Evolutionary conservation across 768 basidiomycete genomes (phyloP), one percentile per base, ranked within the genome.

Genomic region (Leccinum ochraceum): DNA sequence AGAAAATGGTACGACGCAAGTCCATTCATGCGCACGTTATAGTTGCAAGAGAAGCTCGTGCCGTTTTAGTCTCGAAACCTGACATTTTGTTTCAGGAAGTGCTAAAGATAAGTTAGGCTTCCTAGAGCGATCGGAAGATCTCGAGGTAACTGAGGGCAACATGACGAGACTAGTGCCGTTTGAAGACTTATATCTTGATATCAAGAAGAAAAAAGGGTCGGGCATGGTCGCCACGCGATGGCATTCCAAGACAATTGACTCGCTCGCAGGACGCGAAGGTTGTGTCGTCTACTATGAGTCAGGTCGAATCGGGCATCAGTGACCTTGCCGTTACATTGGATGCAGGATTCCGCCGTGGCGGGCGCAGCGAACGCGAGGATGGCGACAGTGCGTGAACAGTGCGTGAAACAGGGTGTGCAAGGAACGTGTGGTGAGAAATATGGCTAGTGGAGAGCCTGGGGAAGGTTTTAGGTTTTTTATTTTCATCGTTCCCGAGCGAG

Each of bases 291-390:
- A 32, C 10, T 30, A 10, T 32, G 9, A 32, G 34, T 36, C 52
- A 59, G 16, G 8, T 53, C 36, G 36, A 14, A 37, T 14, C 13
- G 8, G 58, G 20, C 7, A 1, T n/a, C 30, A 6, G 7, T 42
- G 11, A 58, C 34, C 42, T 46, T 17, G 5, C 30, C 58, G 11
- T 5, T n/a, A 30, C 57, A 58, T 3, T 6, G 17, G 16, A 30
- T 37, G 20, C 57, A 58, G 20, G 10, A 51, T 16, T 30, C 16
- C 0, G 53, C 46, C 26, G 53, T 37, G 11, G 28, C 36, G 32
- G 34, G 44, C 20, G 32, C 42, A n/a, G 30, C 30, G 16, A 42
- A 62, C 6, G 50, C 60, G 54, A 62, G 50, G 37, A 56, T 20
- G 26, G 54, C 50, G 34, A 39, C 1, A 20, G n/a, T 20, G 17